phyloP scores from a whole-genome alignment of 2,329 filamentous ascomycete species.

The Alternaria ventricosa region DNA sequence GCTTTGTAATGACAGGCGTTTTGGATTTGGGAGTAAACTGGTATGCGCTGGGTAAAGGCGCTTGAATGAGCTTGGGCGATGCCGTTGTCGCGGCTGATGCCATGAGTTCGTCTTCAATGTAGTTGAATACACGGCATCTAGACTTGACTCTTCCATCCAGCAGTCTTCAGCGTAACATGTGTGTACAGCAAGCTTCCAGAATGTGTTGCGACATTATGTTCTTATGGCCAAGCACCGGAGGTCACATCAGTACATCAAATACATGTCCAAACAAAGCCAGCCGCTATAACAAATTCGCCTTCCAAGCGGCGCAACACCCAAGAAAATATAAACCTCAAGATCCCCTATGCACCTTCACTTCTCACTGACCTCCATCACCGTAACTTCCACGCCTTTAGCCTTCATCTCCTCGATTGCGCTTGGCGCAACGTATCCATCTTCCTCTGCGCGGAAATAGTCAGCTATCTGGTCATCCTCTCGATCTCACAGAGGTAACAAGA shows the following conservation, averaged over 20 bases:
- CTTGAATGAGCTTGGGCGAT: slow-evolving; percentile 13
- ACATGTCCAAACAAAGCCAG: not conserved
- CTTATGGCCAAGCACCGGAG: fast-evolving
- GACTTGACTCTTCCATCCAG: not conserved
- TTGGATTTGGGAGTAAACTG: not conserved
- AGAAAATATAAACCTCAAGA: not conserved
- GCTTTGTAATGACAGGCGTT: slow-evolving; percentile 22
- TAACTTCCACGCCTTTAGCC: not conserved
- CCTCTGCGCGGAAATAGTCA: not conserved
- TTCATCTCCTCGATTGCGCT: not conserved
- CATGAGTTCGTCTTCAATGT: not conserved
- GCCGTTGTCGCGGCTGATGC: not conserved
- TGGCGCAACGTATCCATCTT: not conserved
- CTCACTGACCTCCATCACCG: not conserved
- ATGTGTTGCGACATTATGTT: not conserved
- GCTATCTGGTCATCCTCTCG: too few species aligned
- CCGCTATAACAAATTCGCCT: not conserved
- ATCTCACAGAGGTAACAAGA: not conserved
- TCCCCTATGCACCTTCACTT: not conserved
- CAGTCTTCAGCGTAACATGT: not conserved
- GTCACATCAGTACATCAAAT: not conserved
- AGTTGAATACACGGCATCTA: not conserved
- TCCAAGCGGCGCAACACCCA: not conserved
- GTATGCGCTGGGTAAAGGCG: slow-evolving; percentile 14
- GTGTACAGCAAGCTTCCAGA: not conserved